A percentile compares a stretch with the other conserved stretches of the same genome.
Conservation (phyloP, 495 filamentous ascomycete species). For the Penicillium mononematosum region DNA sequence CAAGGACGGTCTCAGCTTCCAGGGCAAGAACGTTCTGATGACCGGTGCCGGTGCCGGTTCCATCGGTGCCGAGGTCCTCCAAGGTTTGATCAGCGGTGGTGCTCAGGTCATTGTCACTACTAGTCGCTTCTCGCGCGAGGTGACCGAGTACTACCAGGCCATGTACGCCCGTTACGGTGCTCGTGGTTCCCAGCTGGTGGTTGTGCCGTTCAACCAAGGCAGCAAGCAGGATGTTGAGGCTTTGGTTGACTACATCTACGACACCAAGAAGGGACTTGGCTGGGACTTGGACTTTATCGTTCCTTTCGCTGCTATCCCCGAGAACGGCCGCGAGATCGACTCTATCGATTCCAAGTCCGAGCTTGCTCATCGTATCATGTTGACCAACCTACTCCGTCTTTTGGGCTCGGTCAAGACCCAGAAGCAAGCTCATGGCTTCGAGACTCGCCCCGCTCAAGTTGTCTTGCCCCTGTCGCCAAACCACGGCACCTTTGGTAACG, state of each 20-base stretch:
- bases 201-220: slow-evolving; percentile 98
- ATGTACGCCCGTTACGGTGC: slow-evolving; percentile 96
- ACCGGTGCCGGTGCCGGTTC: slow-evolving; percentile 97
- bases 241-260: slow-evolving; percentile 92
- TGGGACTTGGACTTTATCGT: slow-evolving; percentile 98
- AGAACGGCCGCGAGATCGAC: slow-evolving; percentile 97
- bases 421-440: slow-evolving; percentile 81
- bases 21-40: slow-evolving; percentile 96
- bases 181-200: slow-evolving; percentile 92
- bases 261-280: slow-evolving; percentile 91
- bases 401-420: slow-evolving; percentile 87
- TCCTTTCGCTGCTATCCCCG: slow-evolving; percentile 95
- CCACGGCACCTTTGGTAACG: slow-evolving; percentile 97
- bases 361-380: slow-evolving; percentile 97
- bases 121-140: slow-evolving; percentile 91
- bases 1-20: slow-evolving; percentile 81
- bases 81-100: slow-evolving; percentile 93
- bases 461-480: slow-evolving; percentile 96
- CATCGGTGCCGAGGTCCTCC: slow-evolving; percentile 96
- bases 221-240: slow-evolving; percentile 96
- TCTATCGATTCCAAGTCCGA: slow-evolving; percentile 97
- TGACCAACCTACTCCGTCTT: slow-evolving; percentile 92
- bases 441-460: slow-evolving; percentile 94
- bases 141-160: slow-evolving; percentile 98
- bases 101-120: slow-evolving; percentile 96